Evolutionary conservation across 768 basidiomycete species (phyloP).

Genomic region (Fomitopsis pulvina): DNA sequence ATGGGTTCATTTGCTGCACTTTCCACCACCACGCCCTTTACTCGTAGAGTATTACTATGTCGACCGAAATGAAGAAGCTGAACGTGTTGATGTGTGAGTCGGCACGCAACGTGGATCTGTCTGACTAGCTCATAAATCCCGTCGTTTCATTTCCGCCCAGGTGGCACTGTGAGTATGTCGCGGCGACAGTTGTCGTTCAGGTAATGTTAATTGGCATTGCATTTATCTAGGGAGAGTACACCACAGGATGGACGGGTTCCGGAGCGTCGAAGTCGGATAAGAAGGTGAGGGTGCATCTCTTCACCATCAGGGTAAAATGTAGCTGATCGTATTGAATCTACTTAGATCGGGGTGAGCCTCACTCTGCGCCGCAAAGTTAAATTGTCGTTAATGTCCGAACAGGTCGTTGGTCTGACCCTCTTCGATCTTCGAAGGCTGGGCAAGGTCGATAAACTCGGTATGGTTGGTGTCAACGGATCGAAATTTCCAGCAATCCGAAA

Average conservation of each 20-base stretch:
- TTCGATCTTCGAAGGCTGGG: constrained; percentile 84
- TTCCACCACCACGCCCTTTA: constrained; percentile 2
- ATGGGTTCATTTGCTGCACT: background rate
- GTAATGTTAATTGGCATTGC: background rate
- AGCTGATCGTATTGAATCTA: constrained; percentile 1
- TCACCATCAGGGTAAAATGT: constrained; percentile 1
- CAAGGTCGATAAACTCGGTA: constrained; percentile 73
- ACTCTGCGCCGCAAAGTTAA: constrained; percentile 77
- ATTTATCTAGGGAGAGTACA: constrained; percentile 68
- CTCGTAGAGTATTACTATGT: constrained; percentile 27
- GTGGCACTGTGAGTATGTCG: constrained; percentile 38
- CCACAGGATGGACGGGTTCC: constrained; percentile 88
- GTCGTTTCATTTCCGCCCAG: constrained; percentile 27
- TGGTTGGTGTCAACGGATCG: constrained; percentile 85
- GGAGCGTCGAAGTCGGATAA: constrained; percentile 96
- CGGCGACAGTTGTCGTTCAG: too few relatives aligned
- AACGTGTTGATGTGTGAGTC: constrained; percentile 76
- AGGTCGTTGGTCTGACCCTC: constrained; percentile 86
- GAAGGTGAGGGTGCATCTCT: constrained; percentile 46
- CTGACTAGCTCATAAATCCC: constrained; percentile 5
- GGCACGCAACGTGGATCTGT: constrained; percentile 14
- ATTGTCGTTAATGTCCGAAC: constrained; percentile 77
- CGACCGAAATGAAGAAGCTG: constrained; percentile 40
- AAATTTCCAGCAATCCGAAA: constrained; percentile 84
- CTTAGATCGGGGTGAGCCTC: constrained; percentile 59